Base-by-base conservation (phyloP, 306 rosid genomes). In the Cucurbita moschata region DNA sequence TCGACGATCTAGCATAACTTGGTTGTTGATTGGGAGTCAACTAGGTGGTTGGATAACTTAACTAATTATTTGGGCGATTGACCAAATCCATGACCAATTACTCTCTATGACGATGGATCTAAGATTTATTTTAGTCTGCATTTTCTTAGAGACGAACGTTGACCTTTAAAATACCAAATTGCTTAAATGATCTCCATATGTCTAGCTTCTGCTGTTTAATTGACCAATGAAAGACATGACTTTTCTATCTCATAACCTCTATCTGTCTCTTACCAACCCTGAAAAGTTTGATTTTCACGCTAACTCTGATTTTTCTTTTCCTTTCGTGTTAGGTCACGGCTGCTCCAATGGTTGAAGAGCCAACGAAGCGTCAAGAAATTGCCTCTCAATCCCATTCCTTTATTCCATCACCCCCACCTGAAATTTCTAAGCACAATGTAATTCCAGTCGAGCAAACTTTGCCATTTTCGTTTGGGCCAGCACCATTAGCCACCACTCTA, bases 291-390 rank as follows among this genome's bases (percentile, higher is more conserved):
- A 38, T 4, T 68, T 46, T 30, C 46, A 69, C 4, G 30, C 8
- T 15, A 26, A 18, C 76, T 47, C 39, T 21, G 37, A 69, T 26
- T 55, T 56, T 50, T 50, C 3, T 4, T 47, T 77, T 8, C 43
- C 37, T 52, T 70, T 52, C 8, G 78, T 80, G 40, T 81, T 80
- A 95, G 99, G 97, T 95, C 13, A 50, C 88, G 19, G 81, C 84
- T 58, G 85, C 38, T 57, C 85, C 91, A 46, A 83, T 87, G 93
- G 97, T 89, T 76, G 96, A 89, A 74, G 96, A 85, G 40, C 84
- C 79, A 81, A 81, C 74, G 26, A 86, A 82, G 65, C 83, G 70
- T 81, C 88, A 83, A 75, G 96, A 89, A 39, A 75, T 38, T 53
- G 64, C 75, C 70, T 83, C 86, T 66, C 88, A 80, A 55, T 79